Percentiles rank a stretch among this genome's conserved stretches.
Evolutionary conservation across 768 basidiomycete genomes (phyloP).

Genomic region (Pulveroboletus frians): DNA sequence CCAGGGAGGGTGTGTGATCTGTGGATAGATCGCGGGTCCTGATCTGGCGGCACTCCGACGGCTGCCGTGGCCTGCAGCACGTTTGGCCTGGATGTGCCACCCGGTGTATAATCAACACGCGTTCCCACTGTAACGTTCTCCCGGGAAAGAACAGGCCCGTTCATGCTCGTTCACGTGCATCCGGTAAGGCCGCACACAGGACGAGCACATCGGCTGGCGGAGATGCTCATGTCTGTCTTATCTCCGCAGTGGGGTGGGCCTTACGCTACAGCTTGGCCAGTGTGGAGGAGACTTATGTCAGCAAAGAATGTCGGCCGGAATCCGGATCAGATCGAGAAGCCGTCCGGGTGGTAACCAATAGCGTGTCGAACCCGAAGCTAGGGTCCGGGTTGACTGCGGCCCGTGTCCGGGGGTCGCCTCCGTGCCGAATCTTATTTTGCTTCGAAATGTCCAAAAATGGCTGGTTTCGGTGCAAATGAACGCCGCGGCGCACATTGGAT

Average conservation of each 20-base stretch:
- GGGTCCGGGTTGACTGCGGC: constrained; percentile 4
- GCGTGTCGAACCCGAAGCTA: background rate
- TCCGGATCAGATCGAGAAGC: constrained; percentile 16
- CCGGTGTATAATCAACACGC: too few relatives aligned
- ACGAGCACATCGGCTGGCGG: constrained; percentile 1
- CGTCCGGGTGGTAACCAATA: constrained; percentile 23
- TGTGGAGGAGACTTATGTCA: too few relatives aligned
- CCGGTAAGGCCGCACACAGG: constrained; percentile 4
- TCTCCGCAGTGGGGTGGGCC: constrained; percentile 25
- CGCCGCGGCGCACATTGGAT: constrained; percentile 12
- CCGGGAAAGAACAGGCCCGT: too few relatives aligned
- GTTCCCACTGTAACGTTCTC: too few relatives aligned
- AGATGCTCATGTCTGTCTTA: constrained; percentile 10
- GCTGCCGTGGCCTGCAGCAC: background rate
- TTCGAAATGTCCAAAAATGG: constrained; percentile 1
- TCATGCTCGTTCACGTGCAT: too few relatives aligned
- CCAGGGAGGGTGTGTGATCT: constrained; percentile 2
- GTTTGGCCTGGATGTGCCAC: background rate
- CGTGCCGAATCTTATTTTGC: constrained; percentile 8
- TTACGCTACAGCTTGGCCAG: background rate
- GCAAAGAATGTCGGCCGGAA: background rate
- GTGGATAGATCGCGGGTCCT: background rate
- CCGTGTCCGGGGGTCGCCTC: constrained; percentile 1
- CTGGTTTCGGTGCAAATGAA: constrained; percentile 11
- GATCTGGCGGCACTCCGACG: constrained; percentile 3